Base-by-base conservation (phyloP, 2,329 filamentous ascomycete genomes). In the Ophiognomonia clavigignenti-juglandacearum region DNA sequence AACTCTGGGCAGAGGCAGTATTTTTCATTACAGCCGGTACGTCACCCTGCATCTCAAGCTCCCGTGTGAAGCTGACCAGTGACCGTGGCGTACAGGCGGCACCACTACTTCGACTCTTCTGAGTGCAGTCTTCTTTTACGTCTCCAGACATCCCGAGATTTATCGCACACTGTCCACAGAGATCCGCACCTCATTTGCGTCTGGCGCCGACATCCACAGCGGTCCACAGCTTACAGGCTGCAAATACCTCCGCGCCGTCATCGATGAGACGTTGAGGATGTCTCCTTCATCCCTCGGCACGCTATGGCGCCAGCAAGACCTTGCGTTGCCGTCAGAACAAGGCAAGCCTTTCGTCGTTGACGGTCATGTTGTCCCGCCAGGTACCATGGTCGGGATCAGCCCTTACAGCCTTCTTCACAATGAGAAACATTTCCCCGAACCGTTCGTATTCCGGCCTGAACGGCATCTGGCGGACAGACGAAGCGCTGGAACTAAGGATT, bases 11-110 rank as follows among this genome's bases (percentile, higher is more conserved):
- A 2, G 43, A 46, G 42, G 53, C 52, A 4, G 31, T 54, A 2
- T 53, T 56, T 39, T 41, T 58, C 7, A 49, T 58, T n/a, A 47
- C 49, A 2, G 56, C 56, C n/a, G 56, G 56, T 54, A 37, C 6
- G 51, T 45, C 20, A 1, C 14, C 4, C 20, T 9, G n/a, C 26
- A 10, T 20, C 23, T 29, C 13, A 29, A 11, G 2, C 9, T 27
- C 1, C n/a, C 13, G 11, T 26, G 6, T 3, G 16, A 40, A 18
- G 16, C 19, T 24, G 14, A 32, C 18, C n/a, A n/a, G n/a, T n/a
- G n/a, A n/a, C n/a, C n/a, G 1, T 19, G n/a, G 14, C 4, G 16
- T 6, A 29, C 14, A 40, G 37, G 49, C 13, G 52, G 52, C 5
- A 50, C 48, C 26, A 55, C 55, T 8, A 55, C 54, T 4, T 35